Conservation (phyloP, 75 land plant genomes). For the Selaginella tamariscina region DNA sequence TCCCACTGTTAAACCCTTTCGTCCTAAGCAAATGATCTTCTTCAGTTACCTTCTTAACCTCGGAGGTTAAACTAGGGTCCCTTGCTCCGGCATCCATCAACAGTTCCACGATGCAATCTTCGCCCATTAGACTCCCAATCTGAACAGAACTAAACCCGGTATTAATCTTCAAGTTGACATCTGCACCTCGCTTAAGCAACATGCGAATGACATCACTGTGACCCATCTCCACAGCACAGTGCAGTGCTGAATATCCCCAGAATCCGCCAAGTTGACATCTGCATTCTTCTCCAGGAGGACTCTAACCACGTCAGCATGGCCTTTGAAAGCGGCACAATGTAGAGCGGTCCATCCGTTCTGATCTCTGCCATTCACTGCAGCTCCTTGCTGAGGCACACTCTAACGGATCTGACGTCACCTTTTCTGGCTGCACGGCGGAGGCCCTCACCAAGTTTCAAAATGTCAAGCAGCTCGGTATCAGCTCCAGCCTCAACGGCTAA, state of each 20-base stretch:
- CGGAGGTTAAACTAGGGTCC: not conserved
- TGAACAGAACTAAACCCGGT: not conserved
- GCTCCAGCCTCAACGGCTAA: slow-evolving; percentile 56
- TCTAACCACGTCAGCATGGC: slow-evolving; percentile 28
- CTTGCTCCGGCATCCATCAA: not conserved
- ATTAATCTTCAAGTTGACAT: not conserved
- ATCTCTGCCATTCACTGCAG: slow-evolving; percentile 26
- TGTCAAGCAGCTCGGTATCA: slow-evolving; percentile 16
- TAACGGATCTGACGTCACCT: slow-evolving; percentile 37
- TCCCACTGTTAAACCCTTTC: too few relatives aligned
- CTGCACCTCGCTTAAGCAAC: slow-evolving; percentile 19
- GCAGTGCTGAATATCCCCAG: slow-evolving; percentile 54
- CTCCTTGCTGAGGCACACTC: slow-evolving; percentile 30
- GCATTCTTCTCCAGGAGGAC: slow-evolving; percentile 32
- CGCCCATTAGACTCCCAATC: not conserved
- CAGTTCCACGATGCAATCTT: not conserved
- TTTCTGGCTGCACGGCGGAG: slow-evolving; percentile 42
- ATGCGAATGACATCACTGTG: slow-evolving; percentile 33
- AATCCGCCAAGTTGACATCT: slow-evolving; percentile 28
- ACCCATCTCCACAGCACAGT: slow-evolving; percentile 60
- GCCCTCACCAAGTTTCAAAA: slow-evolving; percentile 33
- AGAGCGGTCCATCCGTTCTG: slow-evolving; percentile 63
- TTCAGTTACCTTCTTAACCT: too few relatives aligned
- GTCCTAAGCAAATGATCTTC: too few relatives aligned
- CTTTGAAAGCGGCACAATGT: slow-evolving; percentile 62